phyloP scores from a whole-genome alignment of 129 eudicot species.

The Centrapalus pauciflorus region DNA sequence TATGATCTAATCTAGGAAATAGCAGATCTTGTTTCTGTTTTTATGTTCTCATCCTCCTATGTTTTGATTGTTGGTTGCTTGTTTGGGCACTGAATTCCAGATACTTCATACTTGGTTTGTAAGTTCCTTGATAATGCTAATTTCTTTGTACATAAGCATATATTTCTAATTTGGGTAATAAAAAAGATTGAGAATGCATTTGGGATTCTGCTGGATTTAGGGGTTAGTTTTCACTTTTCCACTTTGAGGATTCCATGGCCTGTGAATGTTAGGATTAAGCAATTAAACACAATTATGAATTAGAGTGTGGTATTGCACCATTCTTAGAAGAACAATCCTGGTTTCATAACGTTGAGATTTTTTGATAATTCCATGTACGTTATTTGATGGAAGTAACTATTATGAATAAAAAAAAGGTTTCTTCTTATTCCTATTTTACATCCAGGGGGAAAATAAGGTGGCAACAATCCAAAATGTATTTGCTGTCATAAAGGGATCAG shows the following conservation, averaged over 20 bases:
- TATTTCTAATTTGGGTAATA: not conserved
- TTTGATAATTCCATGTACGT: not conserved
- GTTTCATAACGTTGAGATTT: not conserved
- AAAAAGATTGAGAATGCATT: not conserved
- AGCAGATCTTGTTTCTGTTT: too few species aligned
- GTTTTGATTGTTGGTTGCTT: not conserved
- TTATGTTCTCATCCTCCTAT: not conserved
- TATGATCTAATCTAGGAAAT: not conserved
- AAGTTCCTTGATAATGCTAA: not conserved
- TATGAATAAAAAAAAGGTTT: too few species aligned
- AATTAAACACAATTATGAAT: too few species aligned
- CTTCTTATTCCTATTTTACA: not conserved
- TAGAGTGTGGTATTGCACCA: too few species aligned
- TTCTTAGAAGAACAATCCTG: too few species aligned
- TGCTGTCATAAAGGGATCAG: conserved; percentile 71
- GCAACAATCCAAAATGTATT: conserved; percentile 67
- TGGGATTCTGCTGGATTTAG: not conserved
- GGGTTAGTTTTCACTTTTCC: conserved; percentile 1
- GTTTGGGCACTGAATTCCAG: not conserved
- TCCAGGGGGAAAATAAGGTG: conserved; percentile 75
- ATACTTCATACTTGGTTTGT: too few species aligned
- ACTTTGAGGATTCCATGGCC: not conserved
- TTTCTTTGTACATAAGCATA: not conserved
- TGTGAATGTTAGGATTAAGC: too few species aligned
- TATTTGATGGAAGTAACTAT: not conserved